Evolutionary conservation across 345 rosid genomes (phyloP).

Genomic region (Lumnitzera racemosa): DNA sequence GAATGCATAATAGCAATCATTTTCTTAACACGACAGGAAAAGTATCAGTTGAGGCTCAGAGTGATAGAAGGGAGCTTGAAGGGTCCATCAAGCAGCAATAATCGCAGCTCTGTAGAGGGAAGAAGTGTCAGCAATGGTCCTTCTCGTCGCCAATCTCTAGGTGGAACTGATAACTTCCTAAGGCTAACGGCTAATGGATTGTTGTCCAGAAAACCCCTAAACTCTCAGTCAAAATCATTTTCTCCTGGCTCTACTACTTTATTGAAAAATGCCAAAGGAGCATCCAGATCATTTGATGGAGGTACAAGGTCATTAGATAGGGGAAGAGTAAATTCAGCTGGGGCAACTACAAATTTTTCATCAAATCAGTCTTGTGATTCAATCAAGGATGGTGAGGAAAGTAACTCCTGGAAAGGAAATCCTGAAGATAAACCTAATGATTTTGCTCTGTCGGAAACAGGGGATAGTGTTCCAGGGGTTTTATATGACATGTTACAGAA

Average conservation of each 20-base stretch:
- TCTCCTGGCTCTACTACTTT: conserved; percentile 54
- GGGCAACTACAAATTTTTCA: conserved; percentile 43
- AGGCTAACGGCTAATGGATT: conserved; percentile 56
- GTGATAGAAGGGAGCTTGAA: conserved; percentile 86
- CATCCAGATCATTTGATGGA: conserved; percentile 96
- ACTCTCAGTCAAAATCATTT: conserved; percentile 54
- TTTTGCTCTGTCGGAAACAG: conserved; percentile 35
- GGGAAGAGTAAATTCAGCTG: conserved; percentile 59
- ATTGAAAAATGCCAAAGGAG: conserved; percentile 91
- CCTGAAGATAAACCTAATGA: conserved; percentile 37
- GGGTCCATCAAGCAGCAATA: conserved; percentile 50
- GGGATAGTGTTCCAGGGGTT: conserved; percentile 67
- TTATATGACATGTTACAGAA: conserved; percentile 86
- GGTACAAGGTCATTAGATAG: conserved; percentile 77
- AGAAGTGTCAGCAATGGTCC: conserved; percentile 81
- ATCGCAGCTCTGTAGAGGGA: conserved; percentile 15
- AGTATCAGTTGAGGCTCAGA: conserved; percentile 76
- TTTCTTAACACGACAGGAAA: conserved; percentile 46
- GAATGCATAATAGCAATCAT: neutral
- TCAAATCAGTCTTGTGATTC: conserved; percentile 64
- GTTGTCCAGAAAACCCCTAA: conserved; percentile 57
- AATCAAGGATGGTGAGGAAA: conserved; percentile 30
- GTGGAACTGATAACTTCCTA: conserved; percentile 45
- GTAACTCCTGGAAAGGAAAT: conserved; percentile 33
- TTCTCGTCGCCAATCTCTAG: conserved; percentile 87